Percentiles rank a stretch among this genome's conserved stretches.
Evolutionary conservation across 805 yeast species (phyloP).

Genomic region (Scheffersomyces spartinae): DNA sequence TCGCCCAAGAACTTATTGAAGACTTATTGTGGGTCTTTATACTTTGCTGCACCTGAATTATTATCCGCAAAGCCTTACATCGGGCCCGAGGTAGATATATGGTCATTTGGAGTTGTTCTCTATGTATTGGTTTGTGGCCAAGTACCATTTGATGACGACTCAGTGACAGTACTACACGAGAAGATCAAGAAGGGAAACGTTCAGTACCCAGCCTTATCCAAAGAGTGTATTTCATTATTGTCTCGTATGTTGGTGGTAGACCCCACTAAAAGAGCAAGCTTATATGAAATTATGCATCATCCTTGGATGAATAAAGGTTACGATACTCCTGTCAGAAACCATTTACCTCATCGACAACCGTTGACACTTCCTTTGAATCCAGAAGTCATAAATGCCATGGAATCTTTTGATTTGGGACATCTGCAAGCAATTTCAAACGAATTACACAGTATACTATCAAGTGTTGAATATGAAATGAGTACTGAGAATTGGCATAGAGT

Average conservation of each 20-base stretch:
- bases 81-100: constrained; percentile 96
- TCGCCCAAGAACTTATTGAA: constrained; percentile 61
- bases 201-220: constrained; percentile 80
- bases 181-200: constrained; percentile 88
- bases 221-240: constrained; percentile 69
- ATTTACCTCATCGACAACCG: constrained; percentile 72
- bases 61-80: constrained; percentile 83
- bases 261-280: constrained; percentile 67
- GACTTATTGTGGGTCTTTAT: constrained; percentile 94
- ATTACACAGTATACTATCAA: constrained; percentile 44
- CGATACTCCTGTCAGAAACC: constrained; percentile 58
- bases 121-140: constrained; percentile 95
- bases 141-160: constrained; percentile 95
- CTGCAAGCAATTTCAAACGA: constrained; percentile 45
- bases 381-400: constrained; percentile 61
- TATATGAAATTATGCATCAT: constrained; percentile 71
- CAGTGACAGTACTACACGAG: constrained; percentile 83
- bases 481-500: constrained; percentile 47
- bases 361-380: constrained; percentile 56
- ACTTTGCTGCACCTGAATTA: constrained; percentile 97
- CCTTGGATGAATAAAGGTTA: constrained; percentile 94
- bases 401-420: constrained; percentile 68
- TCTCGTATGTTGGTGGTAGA: constrained; percentile 89
- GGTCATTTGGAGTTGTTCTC: constrained; percentile 96
- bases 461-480: constrained; percentile 56